These are phyloP conservation scores for Hymenoscyphus linearis DNA, from an alignment of 2,329 filamentous ascomycete genomes.

Conservation along the genomic window DNA sequence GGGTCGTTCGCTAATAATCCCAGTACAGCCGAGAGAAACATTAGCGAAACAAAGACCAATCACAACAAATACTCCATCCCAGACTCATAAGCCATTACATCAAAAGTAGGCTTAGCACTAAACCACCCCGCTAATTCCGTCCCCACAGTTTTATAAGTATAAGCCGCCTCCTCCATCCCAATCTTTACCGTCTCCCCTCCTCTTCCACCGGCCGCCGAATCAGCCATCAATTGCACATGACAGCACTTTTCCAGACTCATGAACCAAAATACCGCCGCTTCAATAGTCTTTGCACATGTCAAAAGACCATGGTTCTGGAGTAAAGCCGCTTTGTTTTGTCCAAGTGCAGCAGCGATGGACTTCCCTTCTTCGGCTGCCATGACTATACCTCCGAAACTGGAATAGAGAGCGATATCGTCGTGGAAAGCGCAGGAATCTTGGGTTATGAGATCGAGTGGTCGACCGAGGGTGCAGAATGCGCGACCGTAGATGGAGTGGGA, in stretches of 20 bases:
- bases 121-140: conserved; percentile 47
- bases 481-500: conserved; percentile 52
- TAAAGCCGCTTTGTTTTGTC: conserved; percentile 44
- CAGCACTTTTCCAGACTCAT: conserved; percentile 44
- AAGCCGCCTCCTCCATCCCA: conserved; percentile 59
- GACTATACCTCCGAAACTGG: conserved; percentile 47
- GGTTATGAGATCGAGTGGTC: conserved; percentile 35
- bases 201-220: conserved; percentile 56
- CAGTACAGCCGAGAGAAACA: not conserved
- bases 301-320: conserved; percentile 49
- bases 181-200: conserved; percentile 58
- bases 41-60: not conserved
- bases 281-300: conserved; percentile 40
- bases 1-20: too few relatives aligned
- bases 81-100: not conserved
- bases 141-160: conserved; percentile 62
- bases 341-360: conserved; percentile 42
- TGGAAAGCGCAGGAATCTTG: conserved; percentile 52
- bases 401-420: conserved; percentile 35
- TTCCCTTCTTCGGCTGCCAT: conserved; percentile 45
- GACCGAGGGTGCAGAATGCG: conserved; percentile 56
- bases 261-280: conserved; percentile 50
- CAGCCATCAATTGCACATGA: conserved; percentile 45
- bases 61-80: not conserved
- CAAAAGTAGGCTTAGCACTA: conserved; percentile 4